Percentiles rank a stretch among this genome's conserved stretches.
phyloP scores from a whole-genome alignment of 106 monocot genomes.

The Dendrobium chrysotoxum region DNA sequence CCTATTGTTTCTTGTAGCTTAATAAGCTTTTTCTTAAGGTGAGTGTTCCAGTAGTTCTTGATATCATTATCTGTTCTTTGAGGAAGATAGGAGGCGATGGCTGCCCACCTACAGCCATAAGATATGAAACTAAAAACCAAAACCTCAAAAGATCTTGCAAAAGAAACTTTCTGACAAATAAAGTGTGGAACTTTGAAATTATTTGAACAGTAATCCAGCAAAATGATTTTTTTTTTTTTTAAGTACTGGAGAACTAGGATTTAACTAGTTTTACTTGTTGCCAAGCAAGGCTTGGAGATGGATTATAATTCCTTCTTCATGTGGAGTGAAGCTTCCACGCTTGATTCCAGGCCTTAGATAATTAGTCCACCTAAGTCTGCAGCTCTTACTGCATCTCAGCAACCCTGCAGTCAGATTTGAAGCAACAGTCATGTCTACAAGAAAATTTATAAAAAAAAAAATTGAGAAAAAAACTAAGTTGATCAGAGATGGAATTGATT shows the following conservation, averaged over 20 bases:
- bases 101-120: slow-evolving; percentile 28
- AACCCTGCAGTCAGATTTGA: neutral
- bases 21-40: slow-evolving; percentile 45
- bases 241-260: too few relatives aligned
- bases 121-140: too few relatives aligned
- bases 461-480: neutral
- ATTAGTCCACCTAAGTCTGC: slow-evolving; percentile 58
- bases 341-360: slow-evolving; percentile 34
- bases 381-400: slow-evolving; percentile 37
- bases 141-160: too few relatives aligned
- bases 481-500: neutral
- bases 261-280: slow-evolving; percentile 19
- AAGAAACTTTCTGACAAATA: neutral
- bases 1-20: neutral
- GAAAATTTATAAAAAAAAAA: too few relatives aligned
- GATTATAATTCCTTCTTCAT: slow-evolving; percentile 36
- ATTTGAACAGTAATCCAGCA: neutral
- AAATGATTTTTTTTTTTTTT: neutral
- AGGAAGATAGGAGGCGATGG: slow-evolving; percentile 47
- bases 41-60: slow-evolving; percentile 58
- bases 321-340: slow-evolving; percentile 37
- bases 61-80: slow-evolving; percentile 55
- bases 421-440: neutral
- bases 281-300: slow-evolving; percentile 32
- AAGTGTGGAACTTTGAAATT: neutral